These are phyloP conservation scores for Penstemon newberryi DNA, from an alignment of 257 asterid genomes.

Conservation along the genomic window DNA sequence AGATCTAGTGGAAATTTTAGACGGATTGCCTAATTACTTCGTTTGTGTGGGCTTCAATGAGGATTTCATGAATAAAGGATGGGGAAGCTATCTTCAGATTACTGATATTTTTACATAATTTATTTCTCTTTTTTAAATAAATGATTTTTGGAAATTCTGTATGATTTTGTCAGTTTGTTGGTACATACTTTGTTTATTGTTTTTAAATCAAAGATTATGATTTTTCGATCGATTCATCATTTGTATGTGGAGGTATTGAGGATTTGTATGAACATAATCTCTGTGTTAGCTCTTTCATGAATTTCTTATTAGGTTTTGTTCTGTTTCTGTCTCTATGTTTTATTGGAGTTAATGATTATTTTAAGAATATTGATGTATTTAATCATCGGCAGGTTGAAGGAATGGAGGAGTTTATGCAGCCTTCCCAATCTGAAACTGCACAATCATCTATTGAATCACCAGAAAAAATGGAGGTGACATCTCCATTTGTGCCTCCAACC, in stretches of 20 bases:
- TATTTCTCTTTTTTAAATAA: background rate
- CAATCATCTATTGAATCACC: slow-evolving; percentile 58
- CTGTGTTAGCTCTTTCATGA: background rate
- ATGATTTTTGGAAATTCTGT: background rate
- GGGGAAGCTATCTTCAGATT: background rate
- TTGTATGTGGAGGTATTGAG: background rate
- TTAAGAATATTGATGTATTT: background rate
- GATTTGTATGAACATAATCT: slow-evolving; percentile 14
- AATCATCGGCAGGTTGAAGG: slow-evolving; percentile 67
- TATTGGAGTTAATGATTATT: background rate
- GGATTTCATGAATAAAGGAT: too few relatives aligned
- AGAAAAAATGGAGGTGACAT: slow-evolving; percentile 41
- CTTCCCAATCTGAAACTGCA: slow-evolving; percentile 41
- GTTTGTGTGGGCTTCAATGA: too few relatives aligned
- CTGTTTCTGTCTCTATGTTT: background rate
- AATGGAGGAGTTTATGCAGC: slow-evolving; percentile 51
- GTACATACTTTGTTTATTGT: too few relatives aligned
- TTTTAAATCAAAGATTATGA: too few relatives aligned
- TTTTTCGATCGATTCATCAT: background rate
- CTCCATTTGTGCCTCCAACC: slow-evolving; percentile 55
- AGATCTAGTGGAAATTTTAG: too few relatives aligned
- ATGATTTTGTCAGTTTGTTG: too few relatives aligned
- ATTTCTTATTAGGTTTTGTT: background rate
- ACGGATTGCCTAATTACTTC: too few relatives aligned
- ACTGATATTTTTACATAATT: background rate